These are phyloP conservation scores for Tripterygium wilfordii DNA, from an alignment of 177 flowering plant genomes.

Conservation along the genomic window DNA sequence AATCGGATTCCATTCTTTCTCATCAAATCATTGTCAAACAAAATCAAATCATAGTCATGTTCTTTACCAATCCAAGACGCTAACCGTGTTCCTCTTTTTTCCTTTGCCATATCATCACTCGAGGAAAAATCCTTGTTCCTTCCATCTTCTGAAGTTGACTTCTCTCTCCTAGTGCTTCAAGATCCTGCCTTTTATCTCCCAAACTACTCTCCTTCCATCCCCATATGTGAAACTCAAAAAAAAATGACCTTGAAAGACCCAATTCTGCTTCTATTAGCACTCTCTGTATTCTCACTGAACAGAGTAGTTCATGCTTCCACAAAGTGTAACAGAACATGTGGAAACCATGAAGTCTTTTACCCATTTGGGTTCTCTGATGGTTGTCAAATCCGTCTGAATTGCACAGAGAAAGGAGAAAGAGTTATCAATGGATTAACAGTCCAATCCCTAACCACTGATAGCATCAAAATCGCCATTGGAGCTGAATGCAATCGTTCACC, in stretches of 20 bases:
- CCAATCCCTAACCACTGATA: slow-evolving; percentile 25
- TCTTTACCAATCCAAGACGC: no score
- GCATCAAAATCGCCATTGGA: slow-evolving; percentile 31
- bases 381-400: slow-evolving; percentile 52
- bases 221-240: no score
- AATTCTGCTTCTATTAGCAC: slow-evolving; percentile 5
- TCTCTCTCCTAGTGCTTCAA: no score
- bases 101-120: no score
- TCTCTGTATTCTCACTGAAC: slow-evolving; percentile 7
- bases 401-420: slow-evolving; percentile 25
- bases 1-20: no score
- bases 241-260: no score
- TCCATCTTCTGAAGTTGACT: no score
- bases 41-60: no score
- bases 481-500: slow-evolving; percentile 53
- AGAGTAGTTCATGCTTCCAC: neutral
- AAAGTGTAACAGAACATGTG: slow-evolving; percentile 26
- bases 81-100: no score
- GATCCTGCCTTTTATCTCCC: neutral
- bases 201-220: neutral
- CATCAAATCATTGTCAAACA: no score
- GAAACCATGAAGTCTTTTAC: slow-evolving; percentile 25
- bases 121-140: no score
- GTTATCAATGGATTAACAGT: slow-evolving; percentile 36
- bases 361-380: slow-evolving; percentile 71